These are phyloP conservation scores for Aspergillus brasiliensis DNA, from an alignment of 2,329 filamentous ascomycete species.

Conservation along the genomic window DNA sequence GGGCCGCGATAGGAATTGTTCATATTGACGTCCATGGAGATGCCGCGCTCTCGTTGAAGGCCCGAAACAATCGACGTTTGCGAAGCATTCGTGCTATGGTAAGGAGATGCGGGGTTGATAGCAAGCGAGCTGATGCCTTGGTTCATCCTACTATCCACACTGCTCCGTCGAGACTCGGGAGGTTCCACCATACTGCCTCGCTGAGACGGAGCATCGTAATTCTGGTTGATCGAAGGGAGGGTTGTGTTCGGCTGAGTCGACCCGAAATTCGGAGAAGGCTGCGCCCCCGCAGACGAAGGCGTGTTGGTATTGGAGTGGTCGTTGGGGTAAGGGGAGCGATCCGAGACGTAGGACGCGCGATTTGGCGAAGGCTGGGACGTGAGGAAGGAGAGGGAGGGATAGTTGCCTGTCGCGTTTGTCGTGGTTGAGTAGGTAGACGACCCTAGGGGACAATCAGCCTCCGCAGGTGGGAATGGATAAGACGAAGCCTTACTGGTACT, in stretches of 20 bases:
- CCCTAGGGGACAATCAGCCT: constrained; percentile 37
- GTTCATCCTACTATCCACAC: constrained; percentile 53
- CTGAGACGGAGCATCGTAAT: constrained; percentile 54
- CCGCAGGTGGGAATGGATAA: constrained; percentile 10
- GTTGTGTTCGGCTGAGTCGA: constrained; percentile 44
- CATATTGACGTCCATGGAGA: constrained; percentile 41
- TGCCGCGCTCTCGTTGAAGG: constrained; percentile 47
- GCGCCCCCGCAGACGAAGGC: constrained; percentile 40
- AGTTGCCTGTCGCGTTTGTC: constrained; percentile 48
- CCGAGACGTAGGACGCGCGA: constrained; percentile 41
- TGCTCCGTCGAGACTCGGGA: constrained; percentile 52
- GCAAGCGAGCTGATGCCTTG: constrained; percentile 52
- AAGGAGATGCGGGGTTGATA: constrained; percentile 51
- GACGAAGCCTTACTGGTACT: constrained; percentile 54
- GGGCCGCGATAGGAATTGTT: constrained; percentile 40
- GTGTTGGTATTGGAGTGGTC: constrained; percentile 39
- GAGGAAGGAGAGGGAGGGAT: constrained; percentile 47
- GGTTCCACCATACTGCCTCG: constrained; percentile 45
- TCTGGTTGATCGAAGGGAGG: constrained; percentile 62
- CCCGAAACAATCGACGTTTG: constrained; percentile 49
- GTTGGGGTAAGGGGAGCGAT: constrained; percentile 45
- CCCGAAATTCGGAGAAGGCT: constrained; percentile 43
- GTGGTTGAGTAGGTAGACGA: constrained; percentile 53
- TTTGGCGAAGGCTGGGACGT: constrained; percentile 51
- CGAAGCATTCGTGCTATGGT: constrained; percentile 50